Percentiles rank a stretch among this genome's conserved stretches.
Evolutionary conservation across 306 rosid genomes (phyloP).

Genomic region (Citrullus colocynthis): DNA sequence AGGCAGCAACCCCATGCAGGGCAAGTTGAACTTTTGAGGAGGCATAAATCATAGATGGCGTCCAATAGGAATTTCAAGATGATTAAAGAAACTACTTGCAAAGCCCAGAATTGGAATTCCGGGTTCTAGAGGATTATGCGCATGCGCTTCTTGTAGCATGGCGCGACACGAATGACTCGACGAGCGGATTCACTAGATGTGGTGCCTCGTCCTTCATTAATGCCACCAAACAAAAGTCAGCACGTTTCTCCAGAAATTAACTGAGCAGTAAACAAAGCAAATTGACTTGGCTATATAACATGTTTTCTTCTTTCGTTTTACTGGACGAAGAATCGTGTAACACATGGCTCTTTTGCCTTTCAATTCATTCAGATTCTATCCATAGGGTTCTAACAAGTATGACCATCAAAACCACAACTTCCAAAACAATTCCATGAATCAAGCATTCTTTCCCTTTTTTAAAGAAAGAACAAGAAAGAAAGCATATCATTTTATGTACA

Average conservation of each 20-base stretch:
- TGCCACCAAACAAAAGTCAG: neutral
- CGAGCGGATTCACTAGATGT: constrained; percentile 76
- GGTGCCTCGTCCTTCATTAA: constrained; percentile 85
- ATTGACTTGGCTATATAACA: neutral
- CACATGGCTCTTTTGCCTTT: neutral
- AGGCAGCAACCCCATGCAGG: too few relatives aligned
- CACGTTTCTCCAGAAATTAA: neutral
- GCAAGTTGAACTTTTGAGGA: too few relatives aligned
- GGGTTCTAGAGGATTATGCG: constrained; percentile 11
- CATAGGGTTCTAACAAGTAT: too few relatives aligned
- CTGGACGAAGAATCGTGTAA: neutral
- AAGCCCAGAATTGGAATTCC: neutral
- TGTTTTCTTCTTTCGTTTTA: too few relatives aligned
- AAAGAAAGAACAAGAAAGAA: too few relatives aligned
- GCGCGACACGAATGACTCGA: constrained; percentile 82
- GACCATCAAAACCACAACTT: too few relatives aligned
- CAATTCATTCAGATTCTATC: too few relatives aligned
- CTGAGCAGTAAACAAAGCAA: neutral
- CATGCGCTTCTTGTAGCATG: constrained; percentile 33
- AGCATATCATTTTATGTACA: too few relatives aligned
- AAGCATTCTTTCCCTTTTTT: too few relatives aligned
- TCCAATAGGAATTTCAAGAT: neutral
- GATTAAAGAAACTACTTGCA: neutral
- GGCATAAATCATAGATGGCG: neutral
- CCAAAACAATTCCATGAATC: too few relatives aligned